Percentiles rank a stretch among this genome's conserved stretches.
Conservation (phyloP, 2,329 filamentous ascomycete species). For the Colletotrichum neosansevieriae region DNA sequence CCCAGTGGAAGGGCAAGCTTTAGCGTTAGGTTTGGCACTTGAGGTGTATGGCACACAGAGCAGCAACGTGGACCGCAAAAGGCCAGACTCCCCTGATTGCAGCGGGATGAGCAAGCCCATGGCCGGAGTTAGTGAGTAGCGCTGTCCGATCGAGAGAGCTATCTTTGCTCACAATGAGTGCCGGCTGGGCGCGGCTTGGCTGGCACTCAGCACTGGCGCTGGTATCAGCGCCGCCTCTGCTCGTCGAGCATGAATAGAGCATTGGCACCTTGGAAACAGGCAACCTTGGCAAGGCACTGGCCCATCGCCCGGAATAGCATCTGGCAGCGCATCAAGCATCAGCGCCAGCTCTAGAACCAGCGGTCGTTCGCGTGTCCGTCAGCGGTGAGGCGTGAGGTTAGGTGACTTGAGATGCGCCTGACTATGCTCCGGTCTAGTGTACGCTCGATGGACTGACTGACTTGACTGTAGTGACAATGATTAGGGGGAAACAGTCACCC, state of each 20-base stretch:
- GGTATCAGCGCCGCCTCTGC: background rate
- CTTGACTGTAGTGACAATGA: background rate
- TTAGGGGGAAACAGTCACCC: conserved; percentile 8
- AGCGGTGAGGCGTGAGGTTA: conserved; percentile 32
- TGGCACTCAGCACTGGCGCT: conserved; percentile 14
- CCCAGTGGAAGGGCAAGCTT: conserved; percentile 17
- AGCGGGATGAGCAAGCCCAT: conserved; percentile 29
- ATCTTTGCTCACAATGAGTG: background rate
- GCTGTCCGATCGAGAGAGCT: background rate
- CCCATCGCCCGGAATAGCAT: conserved; percentile 25
- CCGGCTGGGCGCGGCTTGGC: conserved; percentile 22
- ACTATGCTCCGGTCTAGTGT: too few species aligned
- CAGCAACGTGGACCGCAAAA: conserved; percentile 5
- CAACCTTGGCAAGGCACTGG: background rate
- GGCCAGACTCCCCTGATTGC: conserved; percentile 35
- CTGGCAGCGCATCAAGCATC: conserved; percentile 5
- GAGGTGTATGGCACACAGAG: conserved; percentile 21
- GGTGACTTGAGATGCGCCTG: too few species aligned
- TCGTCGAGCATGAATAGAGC: background rate
- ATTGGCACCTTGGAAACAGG: background rate
- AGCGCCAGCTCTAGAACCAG: background rate
- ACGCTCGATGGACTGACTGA: conserved; percentile 5
- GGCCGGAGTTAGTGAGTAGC: background rate
- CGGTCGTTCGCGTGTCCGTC: conserved; percentile 18
- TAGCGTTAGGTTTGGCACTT: conserved; percentile 9